These are phyloP conservation scores for Diplotaxis tenuifolia DNA, from an alignment of 345 rosid genomes.

Conservation along the genomic window DNA sequence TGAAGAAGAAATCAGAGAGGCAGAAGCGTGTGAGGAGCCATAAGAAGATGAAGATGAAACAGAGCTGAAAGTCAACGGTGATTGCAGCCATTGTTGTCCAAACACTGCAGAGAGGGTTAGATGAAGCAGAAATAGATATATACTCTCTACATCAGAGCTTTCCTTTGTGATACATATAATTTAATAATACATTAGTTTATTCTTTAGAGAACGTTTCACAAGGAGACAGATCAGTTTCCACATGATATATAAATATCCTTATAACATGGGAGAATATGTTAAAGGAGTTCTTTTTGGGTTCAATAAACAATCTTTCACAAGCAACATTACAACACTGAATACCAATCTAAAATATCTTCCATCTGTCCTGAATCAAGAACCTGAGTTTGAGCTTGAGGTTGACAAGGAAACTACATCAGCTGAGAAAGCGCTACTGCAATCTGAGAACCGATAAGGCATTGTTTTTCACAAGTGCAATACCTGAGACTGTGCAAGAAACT, in stretches of 20 bases:
- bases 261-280: background rate
- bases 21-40: slow-evolving; percentile 20
- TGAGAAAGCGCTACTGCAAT: slow-evolving; percentile 71
- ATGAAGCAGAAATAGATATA: background rate
- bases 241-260: background rate
- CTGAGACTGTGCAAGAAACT: slow-evolving; percentile 51
- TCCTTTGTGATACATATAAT: background rate
- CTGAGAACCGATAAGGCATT: slow-evolving; percentile 72
- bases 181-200: slow-evolving; percentile 8
- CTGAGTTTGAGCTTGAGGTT: slow-evolving; percentile 21
- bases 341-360: slow-evolving; percentile 22
- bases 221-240: slow-evolving; percentile 1
- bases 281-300: too few species aligned
- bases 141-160: slow-evolving; percentile 13
- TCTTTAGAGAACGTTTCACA: background rate
- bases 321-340: too few species aligned
- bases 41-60: slow-evolving; percentile 20
- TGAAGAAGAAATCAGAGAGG: slow-evolving; percentile 31
- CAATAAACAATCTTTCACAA: too few species aligned
- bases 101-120: slow-evolving; percentile 25
- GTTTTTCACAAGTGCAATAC: slow-evolving; percentile 82
- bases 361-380: slow-evolving; percentile 13
- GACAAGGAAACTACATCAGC: slow-evolving; percentile 36
- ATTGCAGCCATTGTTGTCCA: slow-evolving; percentile 27
- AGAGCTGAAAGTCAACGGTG: slow-evolving; percentile 35